Conservation (phyloP, 768 basidiomycete species). For the Cystofilobasidium bisporidii region DNA sequence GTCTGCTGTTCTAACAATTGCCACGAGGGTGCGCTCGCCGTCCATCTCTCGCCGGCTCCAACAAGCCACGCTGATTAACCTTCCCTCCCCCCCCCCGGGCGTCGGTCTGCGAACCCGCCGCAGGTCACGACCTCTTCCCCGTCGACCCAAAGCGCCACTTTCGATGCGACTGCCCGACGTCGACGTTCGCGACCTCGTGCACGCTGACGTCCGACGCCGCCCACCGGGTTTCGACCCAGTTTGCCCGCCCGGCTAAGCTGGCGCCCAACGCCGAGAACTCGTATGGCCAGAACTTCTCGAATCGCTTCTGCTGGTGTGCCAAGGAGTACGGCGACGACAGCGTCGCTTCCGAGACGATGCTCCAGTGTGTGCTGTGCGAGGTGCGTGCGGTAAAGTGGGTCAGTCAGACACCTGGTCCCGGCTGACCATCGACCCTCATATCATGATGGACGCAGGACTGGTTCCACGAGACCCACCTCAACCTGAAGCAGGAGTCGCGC, state of each 20-base stretch:
- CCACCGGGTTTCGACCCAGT: neutral
- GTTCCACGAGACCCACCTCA: constrained; percentile 11
- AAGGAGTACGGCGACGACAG: constrained; percentile 6
- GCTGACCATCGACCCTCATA: no score
- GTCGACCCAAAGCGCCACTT: constrained; percentile 5
- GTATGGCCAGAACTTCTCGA: neutral
- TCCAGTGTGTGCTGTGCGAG: constrained; percentile 7
- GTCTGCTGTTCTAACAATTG: neutral
- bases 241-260: neutral
- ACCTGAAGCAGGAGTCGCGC: neutral
- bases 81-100: neutral
- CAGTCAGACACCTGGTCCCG: no score
- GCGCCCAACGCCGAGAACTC: neutral
- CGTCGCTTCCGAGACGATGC: constrained; percentile 5
- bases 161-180: neutral
- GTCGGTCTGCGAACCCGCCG: neutral
- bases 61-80: neutral
- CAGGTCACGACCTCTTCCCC: constrained; percentile 4
- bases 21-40: neutral
- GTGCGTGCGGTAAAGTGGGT: no score
- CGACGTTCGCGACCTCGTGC: neutral
- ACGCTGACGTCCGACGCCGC: neutral
- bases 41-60: no score
- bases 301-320: constrained; percentile 1
- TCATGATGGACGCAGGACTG: neutral